A percentile compares a stretch with the other conserved stretches of the same genome.
These are phyloP conservation scores for Alternaria alternata DNA, from an alignment of 2,329 filamentous ascomycete genomes.

Conservation along the genomic window DNA sequence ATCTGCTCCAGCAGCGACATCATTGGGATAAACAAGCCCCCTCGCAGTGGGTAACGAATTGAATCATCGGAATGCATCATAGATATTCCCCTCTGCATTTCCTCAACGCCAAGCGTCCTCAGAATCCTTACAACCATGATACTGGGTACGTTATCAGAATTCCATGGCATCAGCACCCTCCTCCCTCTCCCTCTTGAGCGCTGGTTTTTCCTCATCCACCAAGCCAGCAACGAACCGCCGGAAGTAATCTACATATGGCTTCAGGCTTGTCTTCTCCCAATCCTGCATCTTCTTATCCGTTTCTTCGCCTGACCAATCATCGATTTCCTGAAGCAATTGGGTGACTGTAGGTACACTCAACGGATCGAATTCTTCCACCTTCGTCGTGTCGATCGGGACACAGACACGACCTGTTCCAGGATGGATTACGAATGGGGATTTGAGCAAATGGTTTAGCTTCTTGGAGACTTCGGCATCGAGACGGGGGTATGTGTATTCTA, in stretches of 20 bases:
- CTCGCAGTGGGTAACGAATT: background rate
- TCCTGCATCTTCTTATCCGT: slow-evolving; percentile 69
- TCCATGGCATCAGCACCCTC: slow-evolving; percentile 68
- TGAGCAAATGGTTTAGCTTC: slow-evolving; percentile 97
- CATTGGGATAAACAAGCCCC: no score
- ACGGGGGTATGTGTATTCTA: slow-evolving; percentile 97
- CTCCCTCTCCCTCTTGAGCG: slow-evolving; percentile 63
- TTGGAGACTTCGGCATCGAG: slow-evolving; percentile 98
- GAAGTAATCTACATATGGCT: slow-evolving; percentile 91
- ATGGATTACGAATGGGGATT: slow-evolving; percentile 95
- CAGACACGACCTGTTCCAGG: slow-evolving; percentile 93
- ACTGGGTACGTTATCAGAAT: slow-evolving; percentile 57
- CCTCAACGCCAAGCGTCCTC: background rate
- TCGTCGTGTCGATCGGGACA: slow-evolving; percentile 84
- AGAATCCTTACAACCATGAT: background rate
- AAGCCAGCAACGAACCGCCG: slow-evolving; percentile 79
- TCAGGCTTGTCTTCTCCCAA: slow-evolving; percentile 97
- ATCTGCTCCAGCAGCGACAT: no score
- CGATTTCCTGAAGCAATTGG: slow-evolving; percentile 82
- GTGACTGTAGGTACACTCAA: slow-evolving; percentile 88
- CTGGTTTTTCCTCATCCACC: slow-evolving; percentile 73
- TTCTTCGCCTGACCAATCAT: slow-evolving; percentile 71
- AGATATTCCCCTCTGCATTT: background rate
- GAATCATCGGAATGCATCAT: background rate
- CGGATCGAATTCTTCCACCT: slow-evolving; percentile 85